Evolutionary conservation across 2,329 filamentous ascomycete species (phyloP), one percentile per base, ranked within the genome.

Genomic region (Penicillium griseofulvum): DNA sequence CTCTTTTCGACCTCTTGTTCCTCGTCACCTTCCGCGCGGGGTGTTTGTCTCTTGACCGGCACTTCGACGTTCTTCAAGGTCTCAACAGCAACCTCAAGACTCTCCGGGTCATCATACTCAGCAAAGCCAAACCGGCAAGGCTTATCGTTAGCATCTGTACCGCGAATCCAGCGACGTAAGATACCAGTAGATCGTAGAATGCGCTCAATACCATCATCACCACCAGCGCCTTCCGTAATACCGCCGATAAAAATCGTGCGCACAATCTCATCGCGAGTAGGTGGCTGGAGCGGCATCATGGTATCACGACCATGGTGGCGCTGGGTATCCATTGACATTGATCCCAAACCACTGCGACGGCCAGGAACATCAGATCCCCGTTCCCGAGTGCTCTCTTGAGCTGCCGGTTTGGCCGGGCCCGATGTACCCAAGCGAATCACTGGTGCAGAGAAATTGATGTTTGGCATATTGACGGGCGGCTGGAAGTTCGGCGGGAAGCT

Each of bases 391-490:
- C 72, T 71, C 36, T 76, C 75, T 31, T 68, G 72, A 47, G 75
- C 76, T 34, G 74, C 68, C 26, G 86, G 79, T 68, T 90, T 90
- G n/a, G 83, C 75, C 3, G 85, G 74, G 19, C 78, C 83, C 4
- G 87, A 83, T 1, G 91, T 93, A 39, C 93, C 94, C 43, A 99
- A 83, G 52, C 94, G 89, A 69, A 99, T 97, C 57, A 97, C 91
- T 54, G 93, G 92, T 34, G 94, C 94, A 68, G 90, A 96, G 80
- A 97, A 96, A 79, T 99, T 97, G 80, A 99, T 96, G 73, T 96
- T 95, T 49, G 93, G 91, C 83, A 97, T 90, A 71, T 94, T 96
- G 48, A 89, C 81, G 10, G 93, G 92, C 46, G 91, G 86, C 78
- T 95, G 90, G 76, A 96, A 97, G 74, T 86, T 90, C 56, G 87